Base-by-base conservation (phyloP, 2,329 filamentous ascomycete species). In the Diaporthe sp. region DNA sequence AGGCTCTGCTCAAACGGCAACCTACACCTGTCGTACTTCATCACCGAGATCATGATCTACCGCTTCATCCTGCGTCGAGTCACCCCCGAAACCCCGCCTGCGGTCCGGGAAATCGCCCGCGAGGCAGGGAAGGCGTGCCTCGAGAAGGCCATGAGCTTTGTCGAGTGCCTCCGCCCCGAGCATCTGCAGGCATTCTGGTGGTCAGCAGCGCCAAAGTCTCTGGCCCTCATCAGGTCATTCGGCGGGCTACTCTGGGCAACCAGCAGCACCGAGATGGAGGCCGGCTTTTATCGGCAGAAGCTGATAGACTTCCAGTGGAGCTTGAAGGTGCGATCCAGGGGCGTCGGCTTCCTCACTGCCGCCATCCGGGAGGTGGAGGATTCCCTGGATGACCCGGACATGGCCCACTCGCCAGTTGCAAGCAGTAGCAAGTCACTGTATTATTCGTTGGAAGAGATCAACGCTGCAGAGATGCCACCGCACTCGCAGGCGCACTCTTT, bases 131-230 rank as follows among this genome's bases (percentile, higher is more conserved):
- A 98, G 83, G 97, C 96, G 0, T 93, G 96, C 7, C 89, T 98
- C 38, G 98, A 98, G 80, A 97, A 94, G 30, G 95, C 96, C 77
- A 97, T 98, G 94, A 96, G 98, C 82, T 98, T 98, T 83, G 95
- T 98, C 79, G 98, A 98, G 84, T 93, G 96, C 0, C 90, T 98
- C 38, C 95, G 94, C 55, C 95, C 95, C 0, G 91, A 92, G 47
- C 96, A 98, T 79, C 89, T 98, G 42, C 92, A 93, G n/a, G 91
- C 95, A 0, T 98, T 98, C 84, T 98, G 96, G 96, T 96, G 94
- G 81, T 96, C 96, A 81, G 92, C 94, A 1, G 95, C 93, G 50
- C 94, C 95, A 80, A 94, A 94, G 52, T 98, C 98, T 83, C 98
- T 98, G 84, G 96, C 96, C 0, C 88, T 98, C 15, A 98, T 98